Conservation (phyloP, 1,284 basidiomycete species). For the Chalciporus piperatoides region DNA sequence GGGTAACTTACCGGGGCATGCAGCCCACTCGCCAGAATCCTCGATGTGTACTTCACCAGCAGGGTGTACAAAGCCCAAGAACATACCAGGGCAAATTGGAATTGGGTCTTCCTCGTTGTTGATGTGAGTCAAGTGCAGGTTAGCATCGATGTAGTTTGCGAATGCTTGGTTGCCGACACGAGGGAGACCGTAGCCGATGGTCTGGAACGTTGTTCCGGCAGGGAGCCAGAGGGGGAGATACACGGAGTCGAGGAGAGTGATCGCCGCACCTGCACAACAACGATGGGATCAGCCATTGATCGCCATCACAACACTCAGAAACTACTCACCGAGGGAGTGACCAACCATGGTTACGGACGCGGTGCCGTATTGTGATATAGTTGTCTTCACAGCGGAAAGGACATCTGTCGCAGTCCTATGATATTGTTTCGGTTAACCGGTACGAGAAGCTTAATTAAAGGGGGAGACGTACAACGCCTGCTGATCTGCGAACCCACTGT, state of each 20-base stretch:
- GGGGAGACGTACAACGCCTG: constrained; percentile 44
- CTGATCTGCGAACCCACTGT: constrained; percentile 52
- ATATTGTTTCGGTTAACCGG: not conserved
- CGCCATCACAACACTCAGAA: not conserved
- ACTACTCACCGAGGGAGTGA: constrained; percentile 48
- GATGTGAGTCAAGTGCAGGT: constrained; percentile 44
- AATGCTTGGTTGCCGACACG: constrained; percentile 65
- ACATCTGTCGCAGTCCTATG: constrained; percentile 47
- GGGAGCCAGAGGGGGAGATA: constrained; percentile 40
- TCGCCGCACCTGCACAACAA: constrained; percentile 40
- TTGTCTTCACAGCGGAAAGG: constrained; percentile 45
- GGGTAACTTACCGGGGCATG: constrained; percentile 40
- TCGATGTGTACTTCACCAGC: constrained; percentile 59
- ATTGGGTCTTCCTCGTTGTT: constrained; percentile 51
- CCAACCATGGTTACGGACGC: constrained; percentile 50
- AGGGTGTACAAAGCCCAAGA: constrained; percentile 53
- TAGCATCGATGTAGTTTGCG: constrained; percentile 54
- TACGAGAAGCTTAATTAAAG: not conserved
- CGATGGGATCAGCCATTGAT: not conserved
- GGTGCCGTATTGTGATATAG: constrained; percentile 39
- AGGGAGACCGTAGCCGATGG: constrained; percentile 54
- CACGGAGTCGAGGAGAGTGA: constrained; percentile 48
- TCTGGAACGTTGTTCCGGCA: constrained; percentile 30
- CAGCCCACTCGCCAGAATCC: constrained; percentile 44
- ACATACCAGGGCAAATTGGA: constrained; percentile 48